Evolutionary conservation across 2,329 filamentous ascomycete species (phyloP), one percentile per base, ranked within the genome.

Genomic region (Fusarium guadeloupense): DNA sequence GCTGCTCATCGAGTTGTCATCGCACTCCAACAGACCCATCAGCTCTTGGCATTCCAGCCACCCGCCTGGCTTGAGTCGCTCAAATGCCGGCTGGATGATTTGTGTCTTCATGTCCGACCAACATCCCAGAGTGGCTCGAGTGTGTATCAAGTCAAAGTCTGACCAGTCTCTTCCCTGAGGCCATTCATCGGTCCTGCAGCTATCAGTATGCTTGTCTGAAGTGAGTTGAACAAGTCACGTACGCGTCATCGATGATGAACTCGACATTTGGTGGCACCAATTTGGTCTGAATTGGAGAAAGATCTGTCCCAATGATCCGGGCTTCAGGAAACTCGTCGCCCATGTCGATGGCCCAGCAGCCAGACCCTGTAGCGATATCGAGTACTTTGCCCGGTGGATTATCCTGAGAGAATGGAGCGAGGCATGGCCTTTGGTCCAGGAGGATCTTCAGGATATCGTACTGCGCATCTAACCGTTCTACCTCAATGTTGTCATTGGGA

Each of bases 191-290:
- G 47, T 51, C 26, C 47, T 51, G 35, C 9, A 14, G 3, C 6
- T 3, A 17, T 51, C 12, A 51, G 39, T 23, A 28, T 8, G 20
- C 12, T 19, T 37, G n/a, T n/a, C 10, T 9, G 9, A 30, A 9
- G 26, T 20, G 28, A 12, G n/a, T 13, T 9, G 17, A 26, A 9
- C 10, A 7, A 21, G 30, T 16, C 25, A 44, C 47, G 2, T 30
- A 44, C 47, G 47, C 47, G 17, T 51, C 47, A 13, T 51, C 39
- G 21, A 51, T 51, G 9, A 51, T 51, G 19, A 51, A 51, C 17
- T 51, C 47, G 9, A 51, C 47, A 35, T 51, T 51, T 20, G 47
- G 47, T 12, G 47, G 47, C 16, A 51, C 47, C 17, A 51, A 16
- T 12, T 44, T 23, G 23, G 21, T 44, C 17, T 51, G 47, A 14